These are phyloP conservation scores for Naegleria gruberi DNA, from an alignment of 208 protist genomes.

Conservation along the genomic window DNA sequence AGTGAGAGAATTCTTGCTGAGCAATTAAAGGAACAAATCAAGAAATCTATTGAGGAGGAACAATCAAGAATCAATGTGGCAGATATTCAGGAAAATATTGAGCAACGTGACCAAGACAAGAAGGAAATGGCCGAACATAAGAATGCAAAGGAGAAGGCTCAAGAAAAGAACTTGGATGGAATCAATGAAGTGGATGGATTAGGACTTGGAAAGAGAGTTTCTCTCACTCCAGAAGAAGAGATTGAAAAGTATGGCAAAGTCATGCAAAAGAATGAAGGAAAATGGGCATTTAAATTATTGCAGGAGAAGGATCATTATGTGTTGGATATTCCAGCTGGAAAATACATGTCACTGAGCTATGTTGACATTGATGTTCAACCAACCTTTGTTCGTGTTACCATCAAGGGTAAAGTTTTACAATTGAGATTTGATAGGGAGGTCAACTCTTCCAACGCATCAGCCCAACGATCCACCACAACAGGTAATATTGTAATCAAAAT, in stretches of 20 bases:
- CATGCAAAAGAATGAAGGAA: slow-evolving; percentile 78
- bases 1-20: slow-evolving; percentile 73
- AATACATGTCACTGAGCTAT: slow-evolving; percentile 83
- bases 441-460: slow-evolving; percentile 27
- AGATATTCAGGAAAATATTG: neutral
- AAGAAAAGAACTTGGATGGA: slow-evolving; percentile 62
- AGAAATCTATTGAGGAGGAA: slow-evolving; percentile 43
- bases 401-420: slow-evolving; percentile 86
- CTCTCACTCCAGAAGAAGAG: slow-evolving; percentile 69
- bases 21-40: slow-evolving; percentile 59
- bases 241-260: slow-evolving; percentile 69
- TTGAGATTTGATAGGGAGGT: slow-evolving; percentile 73
- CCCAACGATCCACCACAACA: neutral
- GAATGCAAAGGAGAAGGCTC: slow-evolving; percentile 56
- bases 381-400: slow-evolving; percentile 66
- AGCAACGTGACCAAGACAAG: slow-evolving; percentile 25
- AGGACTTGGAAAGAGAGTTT: slow-evolving; percentile 22
- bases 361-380: slow-evolving; percentile 82
- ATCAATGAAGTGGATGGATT: slow-evolving; percentile 54
- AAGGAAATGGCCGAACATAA: slow-evolving; percentile 59
- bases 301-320: slow-evolving; percentile 53
- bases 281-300: slow-evolving; percentile 67
- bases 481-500: neutral
- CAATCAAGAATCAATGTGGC: neutral
- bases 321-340: slow-evolving; percentile 68